Conservation (phyloP, 1,284 basidiomycete genomes). For the Thecaphora frezii region DNA sequence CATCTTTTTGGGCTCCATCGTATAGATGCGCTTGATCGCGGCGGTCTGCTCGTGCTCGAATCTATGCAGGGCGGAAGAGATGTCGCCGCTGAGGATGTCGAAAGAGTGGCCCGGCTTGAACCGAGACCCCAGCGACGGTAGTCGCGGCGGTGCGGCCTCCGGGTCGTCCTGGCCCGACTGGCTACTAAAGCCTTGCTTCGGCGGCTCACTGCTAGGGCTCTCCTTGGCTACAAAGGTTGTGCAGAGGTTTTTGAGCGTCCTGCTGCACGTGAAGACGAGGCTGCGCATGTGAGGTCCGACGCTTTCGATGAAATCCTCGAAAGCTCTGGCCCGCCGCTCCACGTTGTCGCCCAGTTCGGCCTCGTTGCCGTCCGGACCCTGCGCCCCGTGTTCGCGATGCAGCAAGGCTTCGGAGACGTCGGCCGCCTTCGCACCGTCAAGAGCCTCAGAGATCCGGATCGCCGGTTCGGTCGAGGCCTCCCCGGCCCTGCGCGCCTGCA, state of each 20-base stretch:
- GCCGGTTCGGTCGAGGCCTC: conserved; percentile 8
- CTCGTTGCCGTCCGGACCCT: not conserved
- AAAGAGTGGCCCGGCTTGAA: conserved; percentile 33
- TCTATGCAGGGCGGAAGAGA: conserved; percentile 32
- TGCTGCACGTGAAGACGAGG: conserved; percentile 43
- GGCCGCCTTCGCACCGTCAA: not conserved
- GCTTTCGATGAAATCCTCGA: conserved; percentile 42
- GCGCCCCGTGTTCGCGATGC: not conserved
- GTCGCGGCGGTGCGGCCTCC: too few relatives aligned
- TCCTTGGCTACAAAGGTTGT: conserved; percentile 25
- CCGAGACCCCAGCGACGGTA: not conserved
- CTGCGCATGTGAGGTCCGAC: conserved; percentile 56
- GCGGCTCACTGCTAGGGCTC: too few relatives aligned
- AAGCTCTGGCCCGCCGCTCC: conserved; percentile 14
- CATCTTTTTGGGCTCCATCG: conserved; percentile 40
- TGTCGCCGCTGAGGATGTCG: conserved; percentile 28
- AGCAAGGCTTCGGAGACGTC: not conserved
- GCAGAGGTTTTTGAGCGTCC: conserved; percentile 31
- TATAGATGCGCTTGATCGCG: conserved; percentile 51
- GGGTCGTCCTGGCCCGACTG: not conserved
- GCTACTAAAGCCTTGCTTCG: too few relatives aligned
- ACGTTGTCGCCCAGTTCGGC: not conserved
- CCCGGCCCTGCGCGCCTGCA: conserved; percentile 14
- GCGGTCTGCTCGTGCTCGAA: conserved; percentile 52
- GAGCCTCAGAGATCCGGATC: too few relatives aligned